Base-by-base conservation (phyloP, 768 basidiomycete genomes). In the Tricholoma matsutake region DNA sequence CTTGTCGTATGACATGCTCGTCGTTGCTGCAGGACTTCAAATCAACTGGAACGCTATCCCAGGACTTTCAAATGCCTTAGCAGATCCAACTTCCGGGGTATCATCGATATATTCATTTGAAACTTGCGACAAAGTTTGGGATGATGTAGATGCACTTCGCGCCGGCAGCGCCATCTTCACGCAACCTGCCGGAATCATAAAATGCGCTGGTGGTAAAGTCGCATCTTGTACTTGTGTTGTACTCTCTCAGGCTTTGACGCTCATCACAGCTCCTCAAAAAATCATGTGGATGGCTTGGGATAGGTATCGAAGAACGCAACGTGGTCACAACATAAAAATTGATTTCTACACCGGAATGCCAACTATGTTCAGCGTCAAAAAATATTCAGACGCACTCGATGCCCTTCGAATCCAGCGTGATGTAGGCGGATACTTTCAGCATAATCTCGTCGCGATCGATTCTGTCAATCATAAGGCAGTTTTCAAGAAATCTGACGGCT, bases 271-370 rank as follows among this genome's bases (percentile, higher is more conserved):
- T 14, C 90, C 91, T 18, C 91, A 94, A 70, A 94, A 96, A 75
- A 91, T 95, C 57, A 94, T 96, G 91, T 96, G 94, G 93, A 93
- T 94, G 91, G 91, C 92, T 51, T 94, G 92, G 91, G 92, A 95
- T 70, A 79, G 86, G 53, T 93, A 82, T 71, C 80, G 81, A 59
- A 79, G 73, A 69, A 89, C 89, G 9, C 79, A 80, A 2, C 82
- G 89, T 18, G 71, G 76, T 14, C 78, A 81, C 54, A 79, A 83
- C 53, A 81, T 90, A 65, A 79, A 85, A 55, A 70, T 91, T 62
- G 84, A 92, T 60, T 96, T 96, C 72, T 89, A 89, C 72, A 92
- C 89, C 31, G 95, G 94, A 62, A 91, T 88, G 90, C 94, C 94
- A 16, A 83, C 89, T 47, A 98, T 99, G 96, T 98, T 99, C 77